phyloP scores from a whole-genome alignment of 371 early-diverging fungal species.

The Mycotypha africana region DNA sequence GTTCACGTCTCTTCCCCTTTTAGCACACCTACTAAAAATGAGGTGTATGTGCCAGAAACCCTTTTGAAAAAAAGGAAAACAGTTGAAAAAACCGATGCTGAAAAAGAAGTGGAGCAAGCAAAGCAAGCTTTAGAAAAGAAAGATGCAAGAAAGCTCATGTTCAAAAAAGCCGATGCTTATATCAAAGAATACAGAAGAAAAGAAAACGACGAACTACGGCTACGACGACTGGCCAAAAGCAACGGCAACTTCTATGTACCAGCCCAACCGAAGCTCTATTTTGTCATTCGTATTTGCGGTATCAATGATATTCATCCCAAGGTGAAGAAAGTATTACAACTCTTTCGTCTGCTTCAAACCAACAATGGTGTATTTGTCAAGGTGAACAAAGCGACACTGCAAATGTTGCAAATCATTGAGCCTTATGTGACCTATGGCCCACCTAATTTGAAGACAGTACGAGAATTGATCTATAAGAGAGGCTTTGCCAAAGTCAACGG shows the following conservation, averaged over 20 bases:
- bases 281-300: constrained; percentile 92
- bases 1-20: background rate
- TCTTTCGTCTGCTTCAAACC: constrained; percentile 95
- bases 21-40: constrained; percentile 14
- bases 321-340: constrained; percentile 96
- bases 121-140: constrained; percentile 50
- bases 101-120: constrained; percentile 51
- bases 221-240: constrained; percentile 85
- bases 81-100: constrained; percentile 76
- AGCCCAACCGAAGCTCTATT: constrained; percentile 91
- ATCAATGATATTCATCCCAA: constrained; percentile 97
- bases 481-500: constrained; percentile 90
- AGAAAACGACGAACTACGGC: constrained; percentile 83
- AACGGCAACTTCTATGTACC: constrained; percentile 87
- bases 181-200: constrained; percentile 88
- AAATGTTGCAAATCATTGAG: constrained; percentile 95
- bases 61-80: constrained; percentile 91
- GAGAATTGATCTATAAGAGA: constrained; percentile 98
- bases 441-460: constrained; percentile 96
- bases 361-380: constrained; percentile 98
- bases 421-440: constrained; percentile 97
- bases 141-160: constrained; percentile 61
- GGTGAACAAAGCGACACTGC: constrained; percentile 94
- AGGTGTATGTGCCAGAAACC: constrained; percentile 83
- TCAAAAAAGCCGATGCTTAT: constrained; percentile 96